Evolutionary conservation across 345 rosid genomes (phyloP).

Genomic region (Melaleuca alternifolia): DNA sequence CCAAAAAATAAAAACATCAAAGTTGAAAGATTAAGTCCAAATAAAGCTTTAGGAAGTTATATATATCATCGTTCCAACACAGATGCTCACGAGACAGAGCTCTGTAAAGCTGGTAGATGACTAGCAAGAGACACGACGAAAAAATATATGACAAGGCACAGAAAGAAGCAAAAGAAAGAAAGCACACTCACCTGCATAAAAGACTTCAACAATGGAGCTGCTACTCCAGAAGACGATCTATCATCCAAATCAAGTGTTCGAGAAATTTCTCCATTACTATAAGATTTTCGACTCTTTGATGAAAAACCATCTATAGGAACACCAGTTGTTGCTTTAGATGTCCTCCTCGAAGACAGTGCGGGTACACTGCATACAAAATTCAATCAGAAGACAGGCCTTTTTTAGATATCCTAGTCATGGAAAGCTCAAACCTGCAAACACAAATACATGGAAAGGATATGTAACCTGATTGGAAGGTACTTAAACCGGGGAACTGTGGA

Average conservation of each 20-base stretch:
- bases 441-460: neutral
- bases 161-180: neutral
- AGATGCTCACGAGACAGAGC: neutral
- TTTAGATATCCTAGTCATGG: neutral
- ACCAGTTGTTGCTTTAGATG: slow-evolving; percentile 41
- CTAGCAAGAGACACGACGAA: neutral
- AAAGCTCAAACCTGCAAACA: neutral
- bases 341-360: slow-evolving; percentile 69
- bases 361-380: slow-evolving; percentile 45
- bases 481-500: slow-evolving; percentile 91
- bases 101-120: neutral
- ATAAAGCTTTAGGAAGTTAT: neutral
- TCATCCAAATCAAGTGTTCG: slow-evolving; percentile 54
- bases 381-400: neutral
- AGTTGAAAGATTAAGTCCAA: neutral
- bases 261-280: slow-evolving; percentile 60
- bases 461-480: slow-evolving; percentile 92
- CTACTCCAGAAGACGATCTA: slow-evolving; percentile 60
- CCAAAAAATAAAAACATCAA: neutral
- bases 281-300: slow-evolving; percentile 54
- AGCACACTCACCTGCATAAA: slow-evolving; percentile 69
- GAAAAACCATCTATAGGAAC: slow-evolving; percentile 40
- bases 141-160: neutral
- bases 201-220: slow-evolving; percentile 82
- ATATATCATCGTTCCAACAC: neutral